These are phyloP conservation scores for Nicotiana otophora DNA, from an alignment of 257 asterid species.

Conservation along the genomic window DNA sequence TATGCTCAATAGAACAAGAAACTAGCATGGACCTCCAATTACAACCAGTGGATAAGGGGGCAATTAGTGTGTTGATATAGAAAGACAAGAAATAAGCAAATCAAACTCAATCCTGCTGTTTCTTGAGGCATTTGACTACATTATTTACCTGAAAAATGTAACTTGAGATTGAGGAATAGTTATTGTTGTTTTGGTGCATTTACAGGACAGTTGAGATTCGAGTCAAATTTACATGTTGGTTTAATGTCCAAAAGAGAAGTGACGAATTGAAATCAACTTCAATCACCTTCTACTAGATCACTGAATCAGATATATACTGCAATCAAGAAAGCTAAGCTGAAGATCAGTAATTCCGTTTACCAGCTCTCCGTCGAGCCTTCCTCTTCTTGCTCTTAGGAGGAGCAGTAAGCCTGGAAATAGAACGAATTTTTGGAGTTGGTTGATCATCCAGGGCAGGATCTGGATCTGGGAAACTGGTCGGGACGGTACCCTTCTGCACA, in stretches of 20 bases:
- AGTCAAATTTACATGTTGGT: not conserved
- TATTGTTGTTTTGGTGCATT: not conserved
- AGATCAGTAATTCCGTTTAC: slow-evolving; percentile 34
- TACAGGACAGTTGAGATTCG: not conserved
- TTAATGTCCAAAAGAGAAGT: not conserved
- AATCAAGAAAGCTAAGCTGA: not conserved
- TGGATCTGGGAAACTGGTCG: slow-evolving; percentile 26
- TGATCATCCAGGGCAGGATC: slow-evolving; percentile 34
- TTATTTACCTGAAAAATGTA: not conserved
- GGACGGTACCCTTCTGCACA: slow-evolving; percentile 19
- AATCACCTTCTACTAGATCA: not conserved
- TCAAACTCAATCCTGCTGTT: not conserved
- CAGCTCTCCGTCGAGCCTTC: slow-evolving; percentile 43
- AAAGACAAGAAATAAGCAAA: not conserved
- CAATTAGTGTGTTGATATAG: not conserved
- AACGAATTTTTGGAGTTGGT: slow-evolving; percentile 42
- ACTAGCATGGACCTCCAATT: not conserved
- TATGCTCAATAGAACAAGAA: not conserved
- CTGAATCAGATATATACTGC: not conserved
- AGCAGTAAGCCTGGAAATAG: slow-evolving; percentile 47
- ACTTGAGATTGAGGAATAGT: not conserved
- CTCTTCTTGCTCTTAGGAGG: slow-evolving; percentile 47
- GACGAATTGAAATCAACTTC: not conserved
- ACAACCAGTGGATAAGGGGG: not conserved
- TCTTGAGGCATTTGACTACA: not conserved